Base-by-base conservation (phyloP, 2,329 filamentous ascomycete species). In the Mycogone perniciosa region DNA sequence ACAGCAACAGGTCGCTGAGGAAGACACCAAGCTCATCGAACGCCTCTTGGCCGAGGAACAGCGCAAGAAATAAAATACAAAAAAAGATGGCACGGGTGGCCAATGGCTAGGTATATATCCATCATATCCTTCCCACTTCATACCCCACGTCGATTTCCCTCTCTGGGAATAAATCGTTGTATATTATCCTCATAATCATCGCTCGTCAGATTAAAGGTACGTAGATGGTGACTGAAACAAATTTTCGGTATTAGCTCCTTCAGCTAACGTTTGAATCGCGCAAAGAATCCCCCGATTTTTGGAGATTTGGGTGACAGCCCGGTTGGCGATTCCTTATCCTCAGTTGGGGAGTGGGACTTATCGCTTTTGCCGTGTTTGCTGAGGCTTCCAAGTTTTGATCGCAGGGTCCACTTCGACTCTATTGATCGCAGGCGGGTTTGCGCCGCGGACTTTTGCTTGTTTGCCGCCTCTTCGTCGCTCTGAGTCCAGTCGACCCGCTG, bases 401-500 rank as follows among this genome's bases (percentile, higher is more conserved):
- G 71, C 48, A 82, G 60, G 11, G 69, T 70, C 74, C 76, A 78
- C 42, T 72, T 70, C 0, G 77, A 79, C 35, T 77, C 75, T 37
- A 67, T 67, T 57, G 71, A 76, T 42, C 67, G 63, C 46, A 77
- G 60, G 55, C 69, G 50, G 50, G 67, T 62, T 4, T 60, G 43
- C 49, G 56, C 31, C 35, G 45, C 44, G 37, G 50, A 43, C 40
- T 57, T 54, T 34, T 54, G 48, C 47, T 40, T 33, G 27, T 35
- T 39, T 6, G 43, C 57, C 56, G 58, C 45, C 62, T 81, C 20
- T 20, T 20, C 76, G 54, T 82, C 79, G 57, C 72, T 76, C 60
- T 83, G 79, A 31, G 76, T 76, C 80, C 80, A 84, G 62, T 83
- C 79, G 50, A 76, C 74, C 31, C 73, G 68, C 57, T 71, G 69